phyloP scores from a whole-genome alignment of 1,139 yeast species.

The Kluyveromyces sp. region DNA sequence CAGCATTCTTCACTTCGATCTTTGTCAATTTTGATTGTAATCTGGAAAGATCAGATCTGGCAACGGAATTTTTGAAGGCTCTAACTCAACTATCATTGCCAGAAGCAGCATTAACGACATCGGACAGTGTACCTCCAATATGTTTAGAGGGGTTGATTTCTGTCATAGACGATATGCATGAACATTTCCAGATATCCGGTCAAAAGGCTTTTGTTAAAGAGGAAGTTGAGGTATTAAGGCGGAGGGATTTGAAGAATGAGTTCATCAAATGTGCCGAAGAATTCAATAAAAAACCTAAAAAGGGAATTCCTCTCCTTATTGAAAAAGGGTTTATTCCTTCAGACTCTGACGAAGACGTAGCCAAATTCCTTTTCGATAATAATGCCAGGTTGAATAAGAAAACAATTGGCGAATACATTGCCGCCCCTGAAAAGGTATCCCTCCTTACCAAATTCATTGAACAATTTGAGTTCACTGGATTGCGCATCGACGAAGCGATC shows the following conservation, averaged over 20 bases:
- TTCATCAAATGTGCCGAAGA: slow-evolving; percentile 67
- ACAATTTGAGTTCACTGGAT: slow-evolving; percentile 64
- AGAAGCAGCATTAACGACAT: slow-evolving; percentile 66
- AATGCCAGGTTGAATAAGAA: slow-evolving; percentile 82
- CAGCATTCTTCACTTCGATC: slow-evolving; percentile 55
- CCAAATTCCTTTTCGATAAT: slow-evolving; percentile 67
- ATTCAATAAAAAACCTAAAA: slow-evolving; percentile 72
- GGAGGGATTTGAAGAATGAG: slow-evolving; percentile 57
- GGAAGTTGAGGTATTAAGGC: slow-evolving; percentile 22
- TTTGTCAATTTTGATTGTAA: slow-evolving; percentile 85
- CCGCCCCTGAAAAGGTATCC: slow-evolving; percentile 62
- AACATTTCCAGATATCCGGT: slow-evolving; percentile 40
- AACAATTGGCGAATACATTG: slow-evolving; percentile 76
- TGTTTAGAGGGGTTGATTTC: slow-evolving; percentile 83
- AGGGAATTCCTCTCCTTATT: slow-evolving; percentile 59
- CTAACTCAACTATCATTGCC: slow-evolving; percentile 74
- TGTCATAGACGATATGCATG: slow-evolving; percentile 59
- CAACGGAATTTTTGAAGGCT: slow-evolving; percentile 61
- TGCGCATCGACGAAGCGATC: slow-evolving; percentile 89
- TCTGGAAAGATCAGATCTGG: slow-evolving; percentile 74
- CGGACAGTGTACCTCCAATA: slow-evolving; percentile 87
- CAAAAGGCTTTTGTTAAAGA: slow-evolving; percentile 16
- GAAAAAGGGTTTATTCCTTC: slow-evolving; percentile 60
- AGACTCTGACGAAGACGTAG: slow-evolving; percentile 53
- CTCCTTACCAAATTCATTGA: slow-evolving; percentile 60